A percentile compares a stretch with the other conserved stretches of the same genome.
These are phyloP conservation scores for Euphorbia celastroides DNA, from an alignment of 441 rosid genomes.

Conservation along the genomic window DNA sequence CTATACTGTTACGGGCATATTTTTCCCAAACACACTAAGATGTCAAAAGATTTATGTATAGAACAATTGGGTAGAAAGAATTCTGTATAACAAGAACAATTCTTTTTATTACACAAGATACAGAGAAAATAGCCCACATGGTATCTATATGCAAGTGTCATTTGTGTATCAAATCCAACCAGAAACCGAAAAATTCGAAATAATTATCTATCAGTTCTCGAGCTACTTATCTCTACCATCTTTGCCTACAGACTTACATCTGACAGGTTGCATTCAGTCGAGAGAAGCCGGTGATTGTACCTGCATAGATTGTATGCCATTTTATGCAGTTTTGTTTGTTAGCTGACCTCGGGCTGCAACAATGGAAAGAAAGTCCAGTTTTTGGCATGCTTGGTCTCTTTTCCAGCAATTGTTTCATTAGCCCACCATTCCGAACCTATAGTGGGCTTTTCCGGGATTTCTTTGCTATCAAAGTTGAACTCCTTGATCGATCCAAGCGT, in stretches of 20 bases:
- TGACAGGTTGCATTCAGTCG: constrained; percentile 21
- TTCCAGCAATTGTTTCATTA: constrained; percentile 64
- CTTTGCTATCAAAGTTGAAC: constrained; percentile 79
- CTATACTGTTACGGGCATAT: too few species aligned
- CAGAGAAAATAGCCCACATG: constrained; percentile 13
- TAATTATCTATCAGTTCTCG: constrained; percentile 30
- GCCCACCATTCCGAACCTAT: constrained; percentile 72
- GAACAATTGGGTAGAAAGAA: too few species aligned
- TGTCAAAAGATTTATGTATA: too few species aligned
- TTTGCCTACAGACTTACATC: constrained; percentile 29
- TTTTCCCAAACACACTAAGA: too few species aligned
- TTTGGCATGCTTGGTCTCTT: constrained; percentile 47
- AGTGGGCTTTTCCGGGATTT: constrained; percentile 42
- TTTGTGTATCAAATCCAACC: constrained; percentile 23
- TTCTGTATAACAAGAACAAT: background rate
- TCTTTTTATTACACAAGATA: constrained; percentile 26
- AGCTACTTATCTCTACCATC: constrained; percentile 23
- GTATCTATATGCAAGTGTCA: constrained; percentile 20
- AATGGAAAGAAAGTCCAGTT: constrained; percentile 89
- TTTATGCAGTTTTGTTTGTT: too few species aligned
- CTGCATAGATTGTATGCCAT: too few species aligned
- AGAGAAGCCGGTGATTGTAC: constrained; percentile 1
- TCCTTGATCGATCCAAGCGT: constrained; percentile 88
- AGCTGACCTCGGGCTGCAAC: constrained; percentile 76
- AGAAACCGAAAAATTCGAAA: constrained; percentile 20